Percentiles rank a stretch among this genome's conserved stretches.
Evolutionary conservation across 116 monocot genomes (phyloP).

Genomic region (Papilionanthe hybrid): DNA sequence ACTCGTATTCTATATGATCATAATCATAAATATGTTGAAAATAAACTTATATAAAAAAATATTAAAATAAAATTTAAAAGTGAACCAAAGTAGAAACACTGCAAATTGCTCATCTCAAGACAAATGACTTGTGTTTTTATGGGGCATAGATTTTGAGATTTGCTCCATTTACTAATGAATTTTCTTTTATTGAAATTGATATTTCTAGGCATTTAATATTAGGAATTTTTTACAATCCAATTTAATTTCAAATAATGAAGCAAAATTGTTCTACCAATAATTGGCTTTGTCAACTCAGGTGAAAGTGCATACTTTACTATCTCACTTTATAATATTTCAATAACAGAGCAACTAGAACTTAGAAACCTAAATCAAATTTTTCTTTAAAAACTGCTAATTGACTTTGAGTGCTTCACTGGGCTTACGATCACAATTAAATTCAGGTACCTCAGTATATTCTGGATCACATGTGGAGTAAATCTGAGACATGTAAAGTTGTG

Average conservation of each 20-base stretch:
- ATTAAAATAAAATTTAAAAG: background rate
- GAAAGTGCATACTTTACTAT: background rate
- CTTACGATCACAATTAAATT: background rate
- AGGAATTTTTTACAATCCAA: background rate
- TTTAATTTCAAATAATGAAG: background rate
- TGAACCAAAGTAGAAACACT: background rate
- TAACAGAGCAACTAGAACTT: background rate
- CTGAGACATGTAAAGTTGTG: slow-evolving; percentile 74
- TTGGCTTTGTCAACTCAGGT: background rate
- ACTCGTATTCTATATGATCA: no score
- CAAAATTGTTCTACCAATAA: background rate
- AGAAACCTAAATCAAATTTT: background rate
- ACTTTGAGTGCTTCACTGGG: background rate
- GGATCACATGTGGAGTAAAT: slow-evolving; percentile 84
- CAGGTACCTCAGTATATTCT: slow-evolving; percentile 97
- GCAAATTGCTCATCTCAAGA: background rate
- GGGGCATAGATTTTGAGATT: background rate
- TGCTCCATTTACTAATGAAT: background rate
- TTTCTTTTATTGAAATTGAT: background rate
- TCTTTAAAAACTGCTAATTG: background rate
- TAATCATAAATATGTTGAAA: no score
- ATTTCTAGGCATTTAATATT: background rate
- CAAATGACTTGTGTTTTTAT: background rate
- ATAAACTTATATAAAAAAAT: background rate
- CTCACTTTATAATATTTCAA: background rate